Conservation (phyloP, 768 basidiomycete species). For the Podaxis pistillaris region DNA sequence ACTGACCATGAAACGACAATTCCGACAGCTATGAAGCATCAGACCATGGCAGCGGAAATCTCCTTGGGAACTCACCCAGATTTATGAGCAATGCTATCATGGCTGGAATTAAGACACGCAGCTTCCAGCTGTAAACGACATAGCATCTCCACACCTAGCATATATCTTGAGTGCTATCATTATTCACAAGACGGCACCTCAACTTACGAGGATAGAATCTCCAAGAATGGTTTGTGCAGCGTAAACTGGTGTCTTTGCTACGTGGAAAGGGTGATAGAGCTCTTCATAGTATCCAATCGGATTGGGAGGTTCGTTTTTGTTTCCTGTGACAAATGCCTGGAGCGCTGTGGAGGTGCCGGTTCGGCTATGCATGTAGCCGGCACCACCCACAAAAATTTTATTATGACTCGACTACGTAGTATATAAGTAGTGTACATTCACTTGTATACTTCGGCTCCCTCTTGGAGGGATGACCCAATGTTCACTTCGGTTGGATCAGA, state of each 20-base stretch:
- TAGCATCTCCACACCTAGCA: constrained; percentile 10
- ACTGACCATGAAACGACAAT: neutral
- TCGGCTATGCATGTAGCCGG: too few relatives aligned
- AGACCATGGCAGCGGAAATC: neutral
- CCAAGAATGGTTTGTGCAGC: constrained; percentile 3
- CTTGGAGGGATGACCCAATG: too few relatives aligned
- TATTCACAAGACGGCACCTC: neutral
- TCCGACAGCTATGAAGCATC: neutral
- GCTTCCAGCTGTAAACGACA: neutral
- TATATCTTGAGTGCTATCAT: neutral
- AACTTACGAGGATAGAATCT: constrained; percentile 2
- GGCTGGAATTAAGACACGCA: neutral
- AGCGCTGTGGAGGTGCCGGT: neutral
- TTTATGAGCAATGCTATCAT: neutral
- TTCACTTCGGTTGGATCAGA: too few relatives aligned
- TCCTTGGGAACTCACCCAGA: neutral
- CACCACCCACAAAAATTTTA: too few relatives aligned
- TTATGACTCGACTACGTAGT: too few relatives aligned
- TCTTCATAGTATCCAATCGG: neutral
- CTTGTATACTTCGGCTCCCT: too few relatives aligned
- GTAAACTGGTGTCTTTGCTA: constrained; percentile 1
- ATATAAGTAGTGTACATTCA: too few relatives aligned
- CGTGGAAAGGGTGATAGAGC: neutral
- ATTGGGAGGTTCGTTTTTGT: neutral
- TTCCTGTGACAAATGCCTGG: constrained; percentile 1